Evolutionary conservation across 2,329 filamentous ascomycete genomes (phyloP), one percentile per base, ranked within the genome.

Genomic region (Colletotrichum shisoi): DNA sequence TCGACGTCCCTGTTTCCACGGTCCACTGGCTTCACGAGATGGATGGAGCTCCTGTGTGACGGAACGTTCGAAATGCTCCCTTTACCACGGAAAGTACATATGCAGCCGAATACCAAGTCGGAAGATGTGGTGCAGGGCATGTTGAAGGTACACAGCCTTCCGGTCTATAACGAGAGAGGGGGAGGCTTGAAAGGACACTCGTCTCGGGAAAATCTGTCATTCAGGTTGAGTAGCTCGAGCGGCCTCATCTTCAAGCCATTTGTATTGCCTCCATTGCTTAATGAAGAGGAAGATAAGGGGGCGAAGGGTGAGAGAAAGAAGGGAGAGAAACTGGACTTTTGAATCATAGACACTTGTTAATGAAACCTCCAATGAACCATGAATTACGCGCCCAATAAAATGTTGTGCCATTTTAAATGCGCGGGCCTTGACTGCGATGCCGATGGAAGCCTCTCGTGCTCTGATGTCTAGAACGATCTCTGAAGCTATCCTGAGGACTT

Each of bases 211-310:
- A 93, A 97, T 78, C 85, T 97, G 78, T 93, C 93, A 4, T 99
- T 99, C 77, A 94, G 89, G 68, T 80, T 99, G 58, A 97, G 93
- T 76, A 85, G 92, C 73, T 85, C 86, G 3, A 89, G 86, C 72
- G 94, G 92, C 58, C 88, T 99, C 71, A 86, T 92, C 45, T 93
- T 99, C 70, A 91, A 90, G 73, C 93, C 93, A 0, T 97, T 93
- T 78, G 95, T 91, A 75, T 82, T 99, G 49, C 95, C 95, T 31
- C 95, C 95, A 0, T 15, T 68, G 82, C 94, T 46, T 91, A 93
- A 62, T 11, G 92, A 91, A 2, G 92, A 93, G 71, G 80, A 82
- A 34, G 78, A 79, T 15, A 77, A 75, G 63, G 76, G 78, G 45
- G 85, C 57, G 78, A 77, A 69, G 85, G 84, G 70, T 82, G 84